Evolutionary conservation across 2,329 filamentous ascomycete species (phyloP).

Genomic region (Hymenoscyphus salicellus): DNA sequence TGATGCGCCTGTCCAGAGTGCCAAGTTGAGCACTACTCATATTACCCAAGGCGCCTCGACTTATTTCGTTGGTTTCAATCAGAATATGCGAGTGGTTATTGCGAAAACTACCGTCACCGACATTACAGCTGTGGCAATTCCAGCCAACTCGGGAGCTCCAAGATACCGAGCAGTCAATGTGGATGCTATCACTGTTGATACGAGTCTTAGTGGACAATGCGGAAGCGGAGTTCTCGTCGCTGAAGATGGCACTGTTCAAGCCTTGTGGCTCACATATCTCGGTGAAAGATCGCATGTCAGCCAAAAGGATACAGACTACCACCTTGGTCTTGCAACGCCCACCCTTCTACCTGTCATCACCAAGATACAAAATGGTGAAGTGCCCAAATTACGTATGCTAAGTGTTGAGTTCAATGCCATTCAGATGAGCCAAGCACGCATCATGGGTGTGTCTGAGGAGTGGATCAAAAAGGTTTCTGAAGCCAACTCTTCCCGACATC

Average conservation of each 20-base stretch:
- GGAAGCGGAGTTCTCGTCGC: constrained; percentile 89
- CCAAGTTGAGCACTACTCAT: constrained; percentile 73
- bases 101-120: constrained; percentile 94
- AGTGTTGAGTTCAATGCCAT: constrained; percentile 94
- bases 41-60: constrained; percentile 93
- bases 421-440: constrained; percentile 92
- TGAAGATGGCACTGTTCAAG: constrained; percentile 88
- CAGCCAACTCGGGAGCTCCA: constrained; percentile 85
- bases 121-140: constrained; percentile 94
- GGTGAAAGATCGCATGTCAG: constrained; percentile 78
- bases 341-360: constrained; percentile 84
- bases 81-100: constrained; percentile 89
- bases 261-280: constrained; percentile 94
- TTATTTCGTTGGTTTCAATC: constrained; percentile 97
- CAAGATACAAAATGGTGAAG: constrained; percentile 75
- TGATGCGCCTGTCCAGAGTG: constrained; percentile 88
- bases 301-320: constrained; percentile 92
- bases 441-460: constrained; percentile 94
- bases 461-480: constrained; percentile 90
- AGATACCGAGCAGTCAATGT: constrained; percentile 93
- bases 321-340: constrained; percentile 85
- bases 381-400: constrained; percentile 81
- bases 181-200: constrained; percentile 96
- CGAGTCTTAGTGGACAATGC: constrained; percentile 83
- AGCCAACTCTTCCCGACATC: constrained; percentile 87